These are phyloP conservation scores for Candida boidinii DNA, from an alignment of 805 yeast species.

Conservation along the genomic window DNA sequence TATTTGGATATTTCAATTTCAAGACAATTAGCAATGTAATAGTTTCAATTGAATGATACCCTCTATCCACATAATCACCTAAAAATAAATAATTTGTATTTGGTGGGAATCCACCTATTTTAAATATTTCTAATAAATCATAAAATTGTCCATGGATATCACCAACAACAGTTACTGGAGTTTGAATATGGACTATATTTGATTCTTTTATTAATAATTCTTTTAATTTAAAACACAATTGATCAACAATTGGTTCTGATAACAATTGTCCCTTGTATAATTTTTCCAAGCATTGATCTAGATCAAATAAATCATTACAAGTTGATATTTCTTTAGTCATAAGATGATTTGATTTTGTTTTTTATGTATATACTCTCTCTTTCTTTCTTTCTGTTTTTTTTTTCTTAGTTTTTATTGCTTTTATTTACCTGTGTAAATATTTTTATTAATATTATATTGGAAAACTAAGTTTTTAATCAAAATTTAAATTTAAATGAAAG, in stretches of 20 bases:
- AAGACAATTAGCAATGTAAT: slow-evolving; percentile 74
- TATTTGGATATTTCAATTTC: slow-evolving; percentile 78
- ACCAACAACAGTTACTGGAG: slow-evolving; percentile 94
- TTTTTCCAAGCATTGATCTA: slow-evolving; percentile 65
- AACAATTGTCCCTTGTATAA: slow-evolving; percentile 56
- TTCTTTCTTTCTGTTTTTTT: too few relatives aligned
- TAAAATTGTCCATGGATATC: slow-evolving; percentile 98
- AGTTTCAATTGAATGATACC: slow-evolving; percentile 89
- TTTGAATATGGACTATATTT: slow-evolving; percentile 72
- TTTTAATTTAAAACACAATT: slow-evolving; percentile 73
- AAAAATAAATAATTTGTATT: slow-evolving; percentile 86
- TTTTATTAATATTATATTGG: too few relatives aligned
- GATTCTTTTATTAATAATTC: slow-evolving; percentile 73
- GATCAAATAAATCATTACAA: slow-evolving; percentile 31
- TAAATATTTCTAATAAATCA: slow-evolving; percentile 85
- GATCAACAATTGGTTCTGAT: slow-evolving; percentile 62
- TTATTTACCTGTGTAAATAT: too few relatives aligned
- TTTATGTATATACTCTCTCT: too few relatives aligned
- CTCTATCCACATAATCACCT: slow-evolving; percentile 96
- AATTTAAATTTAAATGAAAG: too few relatives aligned
- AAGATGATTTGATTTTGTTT: too few relatives aligned
- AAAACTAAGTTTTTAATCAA: too few relatives aligned
- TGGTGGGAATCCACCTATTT: slow-evolving; percentile 90
- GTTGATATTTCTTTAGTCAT: too few relatives aligned
- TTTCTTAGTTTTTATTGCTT: too few relatives aligned